A percentile compares a stretch with the other conserved stretches of the same genome.
These are phyloP conservation scores for Mortierella sp. DNA, from an alignment of 371 early-diverging fungal genomes.

Conservation along the genomic window DNA sequence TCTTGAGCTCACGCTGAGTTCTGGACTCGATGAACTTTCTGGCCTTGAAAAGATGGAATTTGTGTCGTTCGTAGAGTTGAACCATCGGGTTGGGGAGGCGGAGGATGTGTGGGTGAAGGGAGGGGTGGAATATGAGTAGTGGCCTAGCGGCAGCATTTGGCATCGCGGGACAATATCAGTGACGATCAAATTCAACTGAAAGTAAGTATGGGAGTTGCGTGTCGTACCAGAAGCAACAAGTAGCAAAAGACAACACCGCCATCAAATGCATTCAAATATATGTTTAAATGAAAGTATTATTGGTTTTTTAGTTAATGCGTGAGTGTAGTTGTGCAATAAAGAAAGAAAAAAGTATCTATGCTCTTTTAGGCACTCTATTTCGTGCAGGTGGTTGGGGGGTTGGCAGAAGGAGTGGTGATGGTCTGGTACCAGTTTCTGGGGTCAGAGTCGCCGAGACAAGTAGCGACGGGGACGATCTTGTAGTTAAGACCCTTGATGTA, in stretches of 20 bases:
- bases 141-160: not conserved
- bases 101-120: not conserved
- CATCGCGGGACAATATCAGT: too few relatives aligned
- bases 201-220: too few relatives aligned
- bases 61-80: not conserved
- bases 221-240: too few relatives aligned
- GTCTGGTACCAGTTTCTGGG: constrained; percentile 52
- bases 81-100: not conserved
- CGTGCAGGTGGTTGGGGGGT: constrained; percentile 47
- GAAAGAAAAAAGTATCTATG: not conserved
- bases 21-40: not conserved
- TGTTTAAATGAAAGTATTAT: not conserved
- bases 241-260: not conserved
- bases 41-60: not conserved
- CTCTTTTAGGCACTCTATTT: constrained; percentile 17
- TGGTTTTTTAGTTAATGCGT: not conserved
- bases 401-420: constrained; percentile 34
- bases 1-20: not conserved
- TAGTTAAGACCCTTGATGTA: constrained; percentile 34
- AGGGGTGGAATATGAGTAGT: not conserved
- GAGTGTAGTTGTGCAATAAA: not conserved
- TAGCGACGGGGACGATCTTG: constrained; percentile 52
- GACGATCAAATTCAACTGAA: too few relatives aligned
- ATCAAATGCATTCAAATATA: not conserved
- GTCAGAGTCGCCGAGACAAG: constrained; percentile 49